A percentile compares a stretch with the other conserved stretches of the same genome.
Evolutionary conservation across 2,329 filamentous ascomycete species (phyloP).

Genomic region (Biscogniauxia marginata): DNA sequence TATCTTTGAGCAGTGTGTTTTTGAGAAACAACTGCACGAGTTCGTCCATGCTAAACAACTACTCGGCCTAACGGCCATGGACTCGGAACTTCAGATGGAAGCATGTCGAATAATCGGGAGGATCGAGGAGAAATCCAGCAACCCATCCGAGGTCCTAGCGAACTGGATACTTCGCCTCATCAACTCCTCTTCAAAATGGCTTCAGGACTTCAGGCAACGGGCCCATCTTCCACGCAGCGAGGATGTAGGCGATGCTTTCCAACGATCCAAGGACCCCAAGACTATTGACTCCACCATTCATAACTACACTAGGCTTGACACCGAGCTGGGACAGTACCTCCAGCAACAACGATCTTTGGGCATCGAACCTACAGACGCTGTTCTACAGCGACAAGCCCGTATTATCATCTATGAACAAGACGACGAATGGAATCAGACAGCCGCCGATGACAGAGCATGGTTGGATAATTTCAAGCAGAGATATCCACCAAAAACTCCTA

Average conservation of each 20-base stretch:
- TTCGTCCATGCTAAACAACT: conserved; percentile 51
- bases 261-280: conserved; percentile 51
- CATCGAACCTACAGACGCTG: conserved; percentile 50
- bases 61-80: conserved; percentile 58
- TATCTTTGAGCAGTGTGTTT: conserved; percentile 55
- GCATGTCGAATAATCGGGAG: conserved; percentile 57
- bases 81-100: conserved; percentile 59
- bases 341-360: conserved; percentile 44
- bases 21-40: conserved; percentile 54
- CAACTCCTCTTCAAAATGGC: conserved; percentile 51
- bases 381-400: conserved; percentile 56
- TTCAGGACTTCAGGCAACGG: conserved; percentile 54
- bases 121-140: conserved; percentile 51
- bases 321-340: conserved; percentile 54
- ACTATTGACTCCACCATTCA: conserved; percentile 60
- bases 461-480: conserved; percentile 51
- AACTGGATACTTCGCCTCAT: conserved; percentile 58
- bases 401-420: conserved; percentile 62
- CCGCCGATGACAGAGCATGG: conserved; percentile 56
- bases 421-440: conserved; percentile 64
- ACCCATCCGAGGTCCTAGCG: conserved; percentile 49
- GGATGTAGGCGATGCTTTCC: conserved; percentile 48
- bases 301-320: conserved; percentile 55
- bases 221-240: conserved; percentile 57
- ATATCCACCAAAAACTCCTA: conserved; percentile 33